Evolutionary conservation across 2,329 filamentous ascomycete species (phyloP).

Genomic region (Hypomyces perniciosus): DNA sequence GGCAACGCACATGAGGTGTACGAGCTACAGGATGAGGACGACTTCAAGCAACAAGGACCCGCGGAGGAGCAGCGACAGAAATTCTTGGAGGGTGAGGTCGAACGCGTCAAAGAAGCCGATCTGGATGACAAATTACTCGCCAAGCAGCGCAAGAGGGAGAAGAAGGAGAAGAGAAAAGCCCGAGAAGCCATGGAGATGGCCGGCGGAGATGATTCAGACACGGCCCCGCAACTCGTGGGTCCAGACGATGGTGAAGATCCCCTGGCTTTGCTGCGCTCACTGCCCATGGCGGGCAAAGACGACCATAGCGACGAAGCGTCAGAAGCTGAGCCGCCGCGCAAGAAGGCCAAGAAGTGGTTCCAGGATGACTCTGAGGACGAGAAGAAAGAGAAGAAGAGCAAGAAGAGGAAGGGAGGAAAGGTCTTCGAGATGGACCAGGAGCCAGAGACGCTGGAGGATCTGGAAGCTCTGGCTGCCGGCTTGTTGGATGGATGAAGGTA

Average conservation of each 20-base stretch:
- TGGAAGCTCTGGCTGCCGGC: constrained; percentile 70
- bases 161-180: constrained; percentile 66
- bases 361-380: constrained; percentile 58
- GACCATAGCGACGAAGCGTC: constrained; percentile 23
- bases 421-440: constrained; percentile 59
- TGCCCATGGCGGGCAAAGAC: constrained; percentile 43
- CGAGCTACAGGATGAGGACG: constrained; percentile 78
- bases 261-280: constrained; percentile 50
- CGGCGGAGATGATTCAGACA: constrained; percentile 21
- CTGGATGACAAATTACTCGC: constrained; percentile 74
- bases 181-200: constrained; percentile 44
- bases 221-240: constrained; percentile 29
- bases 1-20: constrained; percentile 80
- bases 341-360: constrained; percentile 74
- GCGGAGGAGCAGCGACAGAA: constrained; percentile 68
- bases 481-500: constrained; percentile 48
- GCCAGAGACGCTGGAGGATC: constrained; percentile 72
- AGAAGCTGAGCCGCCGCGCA: constrained; percentile 40
- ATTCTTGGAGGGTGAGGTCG: constrained; percentile 72
- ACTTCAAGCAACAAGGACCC: constrained; percentile 68
- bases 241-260: constrained; percentile 46
- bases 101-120: constrained; percentile 69
- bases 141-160: constrained; percentile 72
- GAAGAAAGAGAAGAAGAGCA: constrained; percentile 35
- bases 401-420: constrained; percentile 43